Evolutionary conservation across 306 rosid genomes (phyloP).

Genomic region (Medicago ruthenica): DNA sequence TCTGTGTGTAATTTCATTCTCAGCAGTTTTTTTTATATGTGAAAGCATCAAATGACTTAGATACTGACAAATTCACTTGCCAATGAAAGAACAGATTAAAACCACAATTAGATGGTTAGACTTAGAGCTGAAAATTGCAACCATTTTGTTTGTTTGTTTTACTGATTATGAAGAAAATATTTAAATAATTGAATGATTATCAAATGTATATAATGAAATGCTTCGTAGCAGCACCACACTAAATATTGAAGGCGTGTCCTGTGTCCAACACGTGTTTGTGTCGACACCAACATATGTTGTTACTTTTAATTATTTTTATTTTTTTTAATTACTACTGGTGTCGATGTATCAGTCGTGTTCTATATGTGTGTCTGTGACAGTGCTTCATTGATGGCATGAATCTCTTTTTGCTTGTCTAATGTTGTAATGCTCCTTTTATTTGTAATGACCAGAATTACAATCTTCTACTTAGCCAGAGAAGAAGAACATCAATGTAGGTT

Average conservation of each 20-base stretch:
- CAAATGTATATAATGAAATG: neutral
- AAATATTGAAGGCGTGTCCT: too few species aligned
- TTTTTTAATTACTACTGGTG: too few species aligned
- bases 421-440: slow-evolving; percentile 22
- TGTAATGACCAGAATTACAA: slow-evolving; percentile 69
- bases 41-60: too few species aligned
- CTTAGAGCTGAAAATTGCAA: neutral
- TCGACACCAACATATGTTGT: too few species aligned
- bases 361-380: too few species aligned
- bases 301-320: too few species aligned
- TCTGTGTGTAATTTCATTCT: neutral
- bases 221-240: too few species aligned
- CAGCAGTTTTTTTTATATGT: neutral
- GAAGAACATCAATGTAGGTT: slow-evolving; percentile 71
- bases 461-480: slow-evolving; percentile 89
- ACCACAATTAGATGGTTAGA: neutral
- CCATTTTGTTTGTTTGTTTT: neutral
- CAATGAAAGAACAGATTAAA: too few species aligned
- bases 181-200: neutral
- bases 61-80: too few species aligned
- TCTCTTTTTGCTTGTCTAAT: too few species aligned
- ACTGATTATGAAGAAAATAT: neutral
- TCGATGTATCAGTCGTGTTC: too few species aligned
- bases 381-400: neutral
- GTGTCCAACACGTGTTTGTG: too few species aligned